Conservation (phyloP, 1,139 yeast genomes). For the Taphrina wiesneri region DNA sequence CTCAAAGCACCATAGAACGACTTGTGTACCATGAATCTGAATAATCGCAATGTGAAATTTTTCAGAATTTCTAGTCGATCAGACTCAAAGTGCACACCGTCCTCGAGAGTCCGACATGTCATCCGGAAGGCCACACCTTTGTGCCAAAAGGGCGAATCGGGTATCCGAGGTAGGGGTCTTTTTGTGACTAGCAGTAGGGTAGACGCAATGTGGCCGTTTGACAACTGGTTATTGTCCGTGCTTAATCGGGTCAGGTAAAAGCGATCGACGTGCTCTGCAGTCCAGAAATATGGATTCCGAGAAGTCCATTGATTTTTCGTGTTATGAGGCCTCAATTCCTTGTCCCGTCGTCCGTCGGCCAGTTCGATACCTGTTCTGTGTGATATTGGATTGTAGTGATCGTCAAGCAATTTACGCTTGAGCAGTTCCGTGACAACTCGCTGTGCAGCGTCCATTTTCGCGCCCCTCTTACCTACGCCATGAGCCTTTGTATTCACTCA, state of each 20-base stretch:
- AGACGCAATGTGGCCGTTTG: not conserved
- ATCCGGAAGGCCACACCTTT: not conserved
- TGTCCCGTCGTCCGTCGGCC: not conserved
- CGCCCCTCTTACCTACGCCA: conserved; percentile 1
- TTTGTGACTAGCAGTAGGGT: conserved; percentile 22
- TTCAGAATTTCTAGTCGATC: not conserved
- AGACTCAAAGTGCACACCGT: not conserved
- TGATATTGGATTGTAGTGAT: conserved; percentile 9
- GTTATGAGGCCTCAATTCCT: not conserved
- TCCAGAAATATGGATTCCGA: conserved; percentile 15
- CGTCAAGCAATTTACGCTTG: conserved; percentile 14
- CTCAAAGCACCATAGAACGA: not conserved
- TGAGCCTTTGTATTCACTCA: not conserved
- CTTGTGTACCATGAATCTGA: conserved; percentile 1
- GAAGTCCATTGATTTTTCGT: conserved; percentile 2
- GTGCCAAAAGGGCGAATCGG: not conserved
- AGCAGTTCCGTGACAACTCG: conserved; percentile 20
- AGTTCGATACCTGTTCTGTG: not conserved
- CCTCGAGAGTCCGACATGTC: not conserved
- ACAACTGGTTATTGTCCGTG: not conserved
- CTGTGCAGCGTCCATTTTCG: conserved; percentile 30
- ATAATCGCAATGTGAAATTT: conserved; percentile 8
- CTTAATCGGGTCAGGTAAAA: conserved; percentile 3
- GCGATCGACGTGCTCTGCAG: not conserved
- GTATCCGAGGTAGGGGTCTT: conserved; percentile 7